Percentiles rank a stretch among this genome's conserved stretches.
These are phyloP conservation scores for Herpomyces periplanetae DNA, from an alignment of 2,329 filamentous ascomycete genomes.

Conservation along the genomic window DNA sequence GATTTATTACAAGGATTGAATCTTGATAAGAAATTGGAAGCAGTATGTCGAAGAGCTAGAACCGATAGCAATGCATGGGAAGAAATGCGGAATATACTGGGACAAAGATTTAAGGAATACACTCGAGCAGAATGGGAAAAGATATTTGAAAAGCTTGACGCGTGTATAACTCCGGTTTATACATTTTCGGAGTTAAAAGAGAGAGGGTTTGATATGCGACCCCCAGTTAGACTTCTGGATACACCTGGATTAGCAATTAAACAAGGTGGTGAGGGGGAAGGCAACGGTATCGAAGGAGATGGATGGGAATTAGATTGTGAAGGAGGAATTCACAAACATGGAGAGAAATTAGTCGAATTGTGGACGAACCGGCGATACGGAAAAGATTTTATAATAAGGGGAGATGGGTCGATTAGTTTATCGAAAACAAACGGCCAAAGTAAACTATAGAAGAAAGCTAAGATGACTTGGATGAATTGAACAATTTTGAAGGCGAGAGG, in stretches of 20 bases:
- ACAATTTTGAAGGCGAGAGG: no score
- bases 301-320: no score
- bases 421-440: no score
- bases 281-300: conserved; percentile 19
- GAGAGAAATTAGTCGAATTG: no score
- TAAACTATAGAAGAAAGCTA: no score
- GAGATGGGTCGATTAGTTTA: no score
- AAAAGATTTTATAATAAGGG: no score
- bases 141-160: conserved; percentile 62
- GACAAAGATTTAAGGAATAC: conserved; percentile 21
- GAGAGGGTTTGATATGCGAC: conserved; percentile 24
- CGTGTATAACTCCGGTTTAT: conserved; percentile 61
- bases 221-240: conserved; percentile 21
- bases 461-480: no score
- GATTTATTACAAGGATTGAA: conserved; percentile 24
- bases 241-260: conserved; percentile 25
- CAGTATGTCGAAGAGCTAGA: conserved; percentile 8
- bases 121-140: conserved; percentile 41
- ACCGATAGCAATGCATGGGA: conserved; percentile 27
- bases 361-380: no score
- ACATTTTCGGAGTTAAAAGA: conserved; percentile 27
- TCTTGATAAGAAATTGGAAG: conserved; percentile 11
- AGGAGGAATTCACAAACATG: no score
- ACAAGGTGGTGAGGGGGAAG: conserved; percentile 16
- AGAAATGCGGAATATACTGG: conserved; percentile 19